Percentiles rank a stretch among this genome's conserved stretches.
phyloP scores from a whole-genome alignment of 2,329 filamentous ascomycete genomes.

The Atkinsonella hypoxylon region DNA sequence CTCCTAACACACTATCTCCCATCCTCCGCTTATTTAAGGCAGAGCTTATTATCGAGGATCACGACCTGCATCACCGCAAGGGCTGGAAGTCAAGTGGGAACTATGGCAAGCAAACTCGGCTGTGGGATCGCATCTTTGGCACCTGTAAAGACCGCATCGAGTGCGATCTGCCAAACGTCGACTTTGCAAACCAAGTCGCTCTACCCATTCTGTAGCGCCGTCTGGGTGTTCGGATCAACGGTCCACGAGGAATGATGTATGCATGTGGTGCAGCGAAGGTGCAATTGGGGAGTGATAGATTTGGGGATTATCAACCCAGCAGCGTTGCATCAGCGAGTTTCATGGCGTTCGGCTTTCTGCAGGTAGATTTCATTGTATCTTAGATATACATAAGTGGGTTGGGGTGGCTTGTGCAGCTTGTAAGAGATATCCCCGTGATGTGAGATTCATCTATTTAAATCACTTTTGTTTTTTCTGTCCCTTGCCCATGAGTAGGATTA shows the following conservation, averaged over 20 bases:
- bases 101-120: slow-evolving; percentile 25
- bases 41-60: slow-evolving; percentile 30
- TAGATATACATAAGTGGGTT: too few species aligned
- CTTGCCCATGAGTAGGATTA: too few species aligned
- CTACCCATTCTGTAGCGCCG: not conserved
- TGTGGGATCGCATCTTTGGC: slow-evolving; percentile 17
- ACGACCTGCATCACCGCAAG: slow-evolving; percentile 27
- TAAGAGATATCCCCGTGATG: too few species aligned
- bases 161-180: not conserved
- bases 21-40: slow-evolving; percentile 19
- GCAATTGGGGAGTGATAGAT: not conserved
- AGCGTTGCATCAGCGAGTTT: not conserved
- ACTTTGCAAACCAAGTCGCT: not conserved
- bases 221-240: not conserved
- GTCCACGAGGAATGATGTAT: not conserved
- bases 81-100: slow-evolving; percentile 25
- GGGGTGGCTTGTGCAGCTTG: too few species aligned
- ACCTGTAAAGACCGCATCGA: slow-evolving; percentile 3
- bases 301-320: not conserved
- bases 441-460: too few species aligned
- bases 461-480: too few species aligned
- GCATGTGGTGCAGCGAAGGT: not conserved
- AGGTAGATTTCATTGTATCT: too few species aligned
- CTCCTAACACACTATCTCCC: slow-evolving; percentile 22
- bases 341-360: not conserved